phyloP scores from a whole-genome alignment of 345 rosid genomes.

The Eucalyptus viminalis region DNA sequence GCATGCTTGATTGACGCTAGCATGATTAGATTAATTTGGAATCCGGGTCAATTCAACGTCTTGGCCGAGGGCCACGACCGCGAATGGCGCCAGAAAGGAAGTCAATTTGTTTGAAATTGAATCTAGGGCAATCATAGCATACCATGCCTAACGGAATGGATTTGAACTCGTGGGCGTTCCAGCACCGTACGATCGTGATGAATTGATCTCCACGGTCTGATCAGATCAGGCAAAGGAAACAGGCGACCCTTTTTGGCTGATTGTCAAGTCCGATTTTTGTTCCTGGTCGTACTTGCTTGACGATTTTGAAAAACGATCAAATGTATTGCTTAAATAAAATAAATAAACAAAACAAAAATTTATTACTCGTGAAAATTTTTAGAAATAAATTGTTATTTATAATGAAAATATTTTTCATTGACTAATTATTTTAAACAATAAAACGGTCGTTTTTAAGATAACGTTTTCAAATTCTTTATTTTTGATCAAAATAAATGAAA shows the following conservation, averaged over 20 bases:
- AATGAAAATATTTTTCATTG: no score
- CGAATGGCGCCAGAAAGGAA: neutral
- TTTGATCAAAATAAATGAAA: no score
- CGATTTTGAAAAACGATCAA: no score
- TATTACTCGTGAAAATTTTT: accelerated
- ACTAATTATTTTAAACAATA: no score
- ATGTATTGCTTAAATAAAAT: no score
- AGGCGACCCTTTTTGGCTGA: neutral
- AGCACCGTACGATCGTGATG: neutral
- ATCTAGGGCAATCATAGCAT: neutral
- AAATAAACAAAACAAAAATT: no score
- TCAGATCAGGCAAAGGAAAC: neutral
- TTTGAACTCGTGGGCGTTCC: neutral
- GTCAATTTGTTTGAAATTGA: neutral
- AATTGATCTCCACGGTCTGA: neutral
- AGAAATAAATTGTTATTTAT: no score
- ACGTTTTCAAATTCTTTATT: no score
- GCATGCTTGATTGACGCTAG: neutral
- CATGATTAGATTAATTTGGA: neutral
- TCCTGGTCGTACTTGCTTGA: no score
- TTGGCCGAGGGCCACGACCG: neutral
- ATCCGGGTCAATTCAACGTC: neutral
- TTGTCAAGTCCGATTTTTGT: neutral
- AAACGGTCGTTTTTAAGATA: accelerated
- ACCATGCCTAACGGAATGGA: neutral